Conservation (phyloP, 2,329 filamentous ascomycete genomes). For the Eutypa lata region DNA sequence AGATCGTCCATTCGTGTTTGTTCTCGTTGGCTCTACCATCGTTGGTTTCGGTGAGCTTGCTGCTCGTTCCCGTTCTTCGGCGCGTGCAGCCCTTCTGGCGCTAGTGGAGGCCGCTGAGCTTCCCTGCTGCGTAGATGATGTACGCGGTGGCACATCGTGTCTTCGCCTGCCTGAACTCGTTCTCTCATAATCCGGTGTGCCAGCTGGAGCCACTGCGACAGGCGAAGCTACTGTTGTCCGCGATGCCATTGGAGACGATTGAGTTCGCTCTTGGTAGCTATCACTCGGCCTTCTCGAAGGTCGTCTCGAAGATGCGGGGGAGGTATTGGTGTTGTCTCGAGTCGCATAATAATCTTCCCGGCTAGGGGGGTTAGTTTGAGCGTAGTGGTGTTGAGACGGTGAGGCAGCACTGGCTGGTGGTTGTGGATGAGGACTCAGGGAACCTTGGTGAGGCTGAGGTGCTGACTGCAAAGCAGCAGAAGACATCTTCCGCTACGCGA, state of each 20-base stretch:
- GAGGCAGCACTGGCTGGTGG: slow-evolving; percentile 29
- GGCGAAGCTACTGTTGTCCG: slow-evolving; percentile 43
- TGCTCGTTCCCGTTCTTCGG: slow-evolving; percentile 42
- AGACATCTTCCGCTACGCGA: slow-evolving; percentile 54
- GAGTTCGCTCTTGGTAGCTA: slow-evolving; percentile 33
- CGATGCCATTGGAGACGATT: slow-evolving; percentile 44
- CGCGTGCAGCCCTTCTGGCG: slow-evolving; percentile 42
- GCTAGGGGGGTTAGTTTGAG: slow-evolving; percentile 48
- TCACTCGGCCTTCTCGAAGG: slow-evolving; percentile 53
- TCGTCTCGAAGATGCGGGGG: slow-evolving; percentile 50
- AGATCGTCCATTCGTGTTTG: slow-evolving; percentile 32
- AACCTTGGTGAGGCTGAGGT: slow-evolving; percentile 37
- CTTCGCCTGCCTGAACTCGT: slow-evolving; percentile 49
- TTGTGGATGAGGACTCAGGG: not conserved
- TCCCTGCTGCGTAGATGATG: slow-evolving; percentile 67
- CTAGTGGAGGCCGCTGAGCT: slow-evolving; percentile 31
- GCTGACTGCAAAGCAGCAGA: slow-evolving; percentile 62
- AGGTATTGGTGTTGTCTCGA: slow-evolving; percentile 43
- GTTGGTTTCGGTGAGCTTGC: slow-evolving; percentile 40
- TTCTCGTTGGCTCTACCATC: slow-evolving; percentile 33
- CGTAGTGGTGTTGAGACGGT: slow-evolving; percentile 49
- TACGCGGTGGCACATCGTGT: slow-evolving; percentile 72
- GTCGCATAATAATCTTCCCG: slow-evolving; percentile 56
- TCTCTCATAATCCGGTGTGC: slow-evolving; percentile 40
- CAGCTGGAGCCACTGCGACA: slow-evolving; percentile 30